These are phyloP conservation scores for Pythium biforme DNA, from an alignment of 352 stramenopile genomes.

Conservation along the genomic window DNA sequence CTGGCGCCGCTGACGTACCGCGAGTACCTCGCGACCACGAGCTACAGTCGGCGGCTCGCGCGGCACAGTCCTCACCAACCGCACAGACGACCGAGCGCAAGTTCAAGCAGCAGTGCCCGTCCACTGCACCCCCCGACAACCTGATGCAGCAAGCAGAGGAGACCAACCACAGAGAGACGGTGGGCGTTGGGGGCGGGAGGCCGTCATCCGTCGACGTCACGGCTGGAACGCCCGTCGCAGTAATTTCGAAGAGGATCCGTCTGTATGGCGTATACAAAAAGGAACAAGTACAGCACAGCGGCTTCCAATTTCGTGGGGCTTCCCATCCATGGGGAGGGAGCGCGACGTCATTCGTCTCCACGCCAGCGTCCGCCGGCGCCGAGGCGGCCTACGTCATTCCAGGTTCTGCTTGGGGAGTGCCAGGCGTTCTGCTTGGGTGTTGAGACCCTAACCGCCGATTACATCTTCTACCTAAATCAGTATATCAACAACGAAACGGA, in stretches of 20 bases:
- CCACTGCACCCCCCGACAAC: no score
- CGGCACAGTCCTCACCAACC: neutral
- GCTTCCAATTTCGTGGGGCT: neutral
- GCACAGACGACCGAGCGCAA: neutral
- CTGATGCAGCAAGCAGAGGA: no score
- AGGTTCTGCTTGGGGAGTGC: constrained; percentile 5
- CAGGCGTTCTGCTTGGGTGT: constrained; percentile 23
- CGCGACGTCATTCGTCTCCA: constrained; percentile 1
- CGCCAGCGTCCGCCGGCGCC: neutral
- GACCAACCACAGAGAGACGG: neutral
- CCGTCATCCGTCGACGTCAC: constrained; percentile 7
- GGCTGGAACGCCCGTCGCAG: constrained; percentile 5
- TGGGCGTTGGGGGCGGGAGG: no score
- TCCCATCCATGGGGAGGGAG: neutral
- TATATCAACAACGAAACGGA: neutral
- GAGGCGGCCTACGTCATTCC: constrained; percentile 21
- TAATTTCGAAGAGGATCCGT: neutral
- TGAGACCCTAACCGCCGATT: constrained; percentile 2
- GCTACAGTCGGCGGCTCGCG: constrained; percentile 44
- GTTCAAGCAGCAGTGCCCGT: neutral
- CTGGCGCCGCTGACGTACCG: constrained; percentile 34
- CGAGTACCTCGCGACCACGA: constrained; percentile 54
- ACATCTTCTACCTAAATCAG: constrained; percentile 6
- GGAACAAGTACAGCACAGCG: no score
- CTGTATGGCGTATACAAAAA: neutral